phyloP scores from a whole-genome alignment of 2,329 filamentous ascomycete genomes.

The Cercospora sojina region DNA sequence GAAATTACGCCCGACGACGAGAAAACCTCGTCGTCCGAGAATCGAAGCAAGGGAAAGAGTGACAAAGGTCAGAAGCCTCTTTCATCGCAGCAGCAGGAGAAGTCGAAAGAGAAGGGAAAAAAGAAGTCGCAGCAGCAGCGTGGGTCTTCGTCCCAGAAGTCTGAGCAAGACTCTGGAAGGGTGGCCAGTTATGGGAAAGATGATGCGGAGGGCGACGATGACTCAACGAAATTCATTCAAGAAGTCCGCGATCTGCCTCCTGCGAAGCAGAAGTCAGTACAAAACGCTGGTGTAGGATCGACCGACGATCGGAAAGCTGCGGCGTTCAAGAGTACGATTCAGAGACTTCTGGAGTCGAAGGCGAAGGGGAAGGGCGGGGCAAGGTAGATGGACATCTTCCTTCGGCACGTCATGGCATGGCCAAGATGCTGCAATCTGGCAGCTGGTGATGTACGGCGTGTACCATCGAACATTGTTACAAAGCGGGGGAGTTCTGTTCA shows the following conservation, averaged over 20 bases:
- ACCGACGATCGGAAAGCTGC: not conserved
- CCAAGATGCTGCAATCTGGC: not conserved
- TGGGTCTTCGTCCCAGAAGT: not conserved
- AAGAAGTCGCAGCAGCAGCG: not conserved
- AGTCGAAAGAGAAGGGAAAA: not conserved
- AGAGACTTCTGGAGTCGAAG: not conserved
- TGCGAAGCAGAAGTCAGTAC: not conserved
- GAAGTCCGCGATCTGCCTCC: not conserved
- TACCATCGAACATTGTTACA: not conserved
- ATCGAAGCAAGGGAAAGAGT: not conserved
- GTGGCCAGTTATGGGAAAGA: not conserved
- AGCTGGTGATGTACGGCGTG: not conserved
- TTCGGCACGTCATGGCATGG: not conserved
- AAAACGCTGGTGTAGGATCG: not conserved
- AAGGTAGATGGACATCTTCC: not conserved
- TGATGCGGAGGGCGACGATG: not conserved
- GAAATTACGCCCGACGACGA: constrained; percentile 7
- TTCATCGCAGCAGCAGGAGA: not conserved
- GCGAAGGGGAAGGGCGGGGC: not conserved
- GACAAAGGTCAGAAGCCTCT: not conserved
- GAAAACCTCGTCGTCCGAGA: not conserved
- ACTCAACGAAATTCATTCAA: not conserved
- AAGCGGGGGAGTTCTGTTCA: not conserved
- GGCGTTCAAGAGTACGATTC: not conserved
- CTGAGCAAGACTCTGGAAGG: not conserved